Evolutionary conservation across 2,329 filamentous ascomycete genomes (phyloP), one percentile per base, ranked within the genome.

Genomic region (Fusarium sp.): DNA sequence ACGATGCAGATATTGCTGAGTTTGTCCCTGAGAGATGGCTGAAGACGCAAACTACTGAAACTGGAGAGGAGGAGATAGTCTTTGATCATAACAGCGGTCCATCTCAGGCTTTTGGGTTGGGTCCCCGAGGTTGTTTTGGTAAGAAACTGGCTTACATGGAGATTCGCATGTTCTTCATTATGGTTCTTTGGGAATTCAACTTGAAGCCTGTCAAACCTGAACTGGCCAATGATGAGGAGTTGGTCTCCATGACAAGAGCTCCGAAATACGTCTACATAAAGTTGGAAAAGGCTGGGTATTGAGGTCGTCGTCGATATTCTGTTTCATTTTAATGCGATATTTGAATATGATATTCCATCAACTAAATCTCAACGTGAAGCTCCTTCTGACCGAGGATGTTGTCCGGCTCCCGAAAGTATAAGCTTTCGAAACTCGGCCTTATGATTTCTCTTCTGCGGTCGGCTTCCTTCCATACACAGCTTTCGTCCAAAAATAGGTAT

Each of bases 11-110:
- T 34, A 60, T 53, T 42, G 63, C 28, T 31, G 39, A 56, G 1
- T 80, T 78, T 40, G 47, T 67, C 22, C 77, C 77, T 0, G 76
- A 79, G 53, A 61, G 76, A 5, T 79, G 77, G 77, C 67, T 79
- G 1, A 51, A 45, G 40, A 69, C 52, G 1, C 26, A 28, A 6
- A 43, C 15, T 3, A 52, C 29, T 4, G 50, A 36, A 0, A 10
- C 32, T 0, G 65, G 51, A 24, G 25, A 49, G 2, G 15, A 58
- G 4, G 46, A 63, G 9, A 61, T 26, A 0, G 40, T 47, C 4
- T 69, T 69, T 57, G 58, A 69, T 8, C 32, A 34, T 1, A 54
- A 55, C 1, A 48, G 48, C 35, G 53, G 67, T 3, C 67, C 67
- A 0, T 24, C 57, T 3, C 59, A 66, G 25, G 58, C 42, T 4